Percentiles rank a stretch among this genome's conserved stretches.
Conservation (phyloP, 164 flowering plant genomes). For the Kalanchoe fedtschenkoi region DNA sequence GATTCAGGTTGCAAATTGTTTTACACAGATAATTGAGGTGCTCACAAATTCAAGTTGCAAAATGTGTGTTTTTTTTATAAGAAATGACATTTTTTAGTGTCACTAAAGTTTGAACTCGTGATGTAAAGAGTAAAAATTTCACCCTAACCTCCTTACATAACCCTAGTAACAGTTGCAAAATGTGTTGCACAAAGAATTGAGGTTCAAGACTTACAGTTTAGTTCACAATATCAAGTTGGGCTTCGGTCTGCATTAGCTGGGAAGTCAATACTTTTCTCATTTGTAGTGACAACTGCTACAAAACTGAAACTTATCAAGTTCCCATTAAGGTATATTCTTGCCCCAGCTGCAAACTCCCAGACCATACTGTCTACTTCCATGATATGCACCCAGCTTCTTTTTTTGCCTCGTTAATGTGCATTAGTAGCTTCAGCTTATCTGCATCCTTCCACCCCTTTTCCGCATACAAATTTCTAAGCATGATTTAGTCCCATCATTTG, state of each 20-base stretch:
- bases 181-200: too few species aligned
- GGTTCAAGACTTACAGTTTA: too few species aligned
- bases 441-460: slow-evolving; percentile 68
- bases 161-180: too few species aligned
- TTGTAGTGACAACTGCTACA: slow-evolving; percentile 33
- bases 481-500: slow-evolving; percentile 51
- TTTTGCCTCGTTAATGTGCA: slow-evolving; percentile 41
- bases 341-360: slow-evolving; percentile 60
- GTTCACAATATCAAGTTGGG: neutral
- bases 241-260: neutral
- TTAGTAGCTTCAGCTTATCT: slow-evolving; percentile 36
- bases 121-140: too few species aligned
- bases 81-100: too few species aligned
- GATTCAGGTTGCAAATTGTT: too few species aligned
- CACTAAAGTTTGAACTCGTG: too few species aligned
- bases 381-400: slow-evolving; percentile 55
- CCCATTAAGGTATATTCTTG: slow-evolving; percentile 30
- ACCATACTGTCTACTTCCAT: slow-evolving; percentile 45
- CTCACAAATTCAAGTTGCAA: too few species aligned
- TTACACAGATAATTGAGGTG: too few species aligned
- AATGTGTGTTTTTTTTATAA: too few species aligned
- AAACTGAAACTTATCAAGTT: slow-evolving; percentile 20
- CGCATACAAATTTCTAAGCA: slow-evolving; percentile 60
- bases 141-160: too few species aligned
- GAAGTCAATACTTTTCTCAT: slow-evolving; percentile 22